Evolutionary conservation across 805 yeast genomes (phyloP).

Genomic region (Kodamaea laetipori): DNA sequence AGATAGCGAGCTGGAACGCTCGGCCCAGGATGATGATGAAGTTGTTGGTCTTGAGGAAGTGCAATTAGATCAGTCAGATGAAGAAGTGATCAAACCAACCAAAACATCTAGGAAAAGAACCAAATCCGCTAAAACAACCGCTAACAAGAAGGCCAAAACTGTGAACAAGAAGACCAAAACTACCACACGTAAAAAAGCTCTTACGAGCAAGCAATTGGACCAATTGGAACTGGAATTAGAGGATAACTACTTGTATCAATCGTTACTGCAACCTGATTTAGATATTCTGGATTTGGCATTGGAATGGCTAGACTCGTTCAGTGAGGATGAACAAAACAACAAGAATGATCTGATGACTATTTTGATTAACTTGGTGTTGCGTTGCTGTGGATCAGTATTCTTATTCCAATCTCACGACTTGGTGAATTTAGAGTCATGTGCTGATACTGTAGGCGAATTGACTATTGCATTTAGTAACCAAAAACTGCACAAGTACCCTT

Average conservation of each 20-base stretch:
- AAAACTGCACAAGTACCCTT: conserved; percentile 68
- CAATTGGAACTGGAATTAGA: conserved; percentile 25
- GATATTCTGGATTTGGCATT: conserved; percentile 37
- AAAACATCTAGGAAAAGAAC: conserved; percentile 11
- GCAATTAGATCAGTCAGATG: background rate
- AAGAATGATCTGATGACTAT: conserved; percentile 53
- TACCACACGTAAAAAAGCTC: background rate
- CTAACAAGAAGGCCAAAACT: conserved; percentile 6
- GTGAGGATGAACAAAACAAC: conserved; percentile 21
- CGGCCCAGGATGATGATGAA: conserved; percentile 2
- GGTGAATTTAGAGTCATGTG: conserved; percentile 64
- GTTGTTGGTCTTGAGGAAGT: background rate
- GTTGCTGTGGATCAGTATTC: conserved; percentile 71
- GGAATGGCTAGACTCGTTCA: conserved; percentile 40
- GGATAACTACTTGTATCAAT: conserved; percentile 34
- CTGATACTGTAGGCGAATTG: conserved; percentile 72
- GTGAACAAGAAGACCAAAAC: conserved; percentile 10
- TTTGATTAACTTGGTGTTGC: conserved; percentile 66
- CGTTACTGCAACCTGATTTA: conserved; percentile 34
- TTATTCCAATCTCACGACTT: conserved; percentile 77
- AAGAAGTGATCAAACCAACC: background rate
- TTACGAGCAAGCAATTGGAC: conserved; percentile 12
- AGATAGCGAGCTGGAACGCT: conserved; percentile 17
- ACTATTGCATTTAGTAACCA: conserved; percentile 64
- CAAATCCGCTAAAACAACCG: background rate